Conservation (phyloP, 805 yeast genomes). For the Candida rishiriensis region DNA sequence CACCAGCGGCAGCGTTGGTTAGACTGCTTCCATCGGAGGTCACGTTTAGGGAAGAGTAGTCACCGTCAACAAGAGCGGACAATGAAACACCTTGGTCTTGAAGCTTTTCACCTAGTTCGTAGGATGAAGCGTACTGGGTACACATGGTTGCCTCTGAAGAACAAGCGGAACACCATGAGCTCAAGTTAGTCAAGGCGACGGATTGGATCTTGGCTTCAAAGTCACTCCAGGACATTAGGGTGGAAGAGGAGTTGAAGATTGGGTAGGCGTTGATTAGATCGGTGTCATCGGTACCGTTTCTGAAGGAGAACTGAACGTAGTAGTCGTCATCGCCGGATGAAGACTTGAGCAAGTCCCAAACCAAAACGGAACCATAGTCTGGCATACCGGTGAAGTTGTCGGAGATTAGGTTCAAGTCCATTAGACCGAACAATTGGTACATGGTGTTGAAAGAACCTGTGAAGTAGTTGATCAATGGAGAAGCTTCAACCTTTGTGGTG, state of each 20-base stretch:
- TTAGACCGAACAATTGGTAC: slow-evolving; percentile 35
- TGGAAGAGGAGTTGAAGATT: slow-evolving; percentile 31
- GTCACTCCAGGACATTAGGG: slow-evolving; percentile 32
- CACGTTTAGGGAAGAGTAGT: slow-evolving; percentile 21
- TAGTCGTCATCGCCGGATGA: slow-evolving; percentile 23
- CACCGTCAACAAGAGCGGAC: slow-evolving; percentile 25
- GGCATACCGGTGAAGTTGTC: slow-evolving; percentile 43
- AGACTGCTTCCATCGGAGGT: slow-evolving; percentile 15
- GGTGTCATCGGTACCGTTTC: slow-evolving; percentile 39
- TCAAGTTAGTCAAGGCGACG: slow-evolving; percentile 25
- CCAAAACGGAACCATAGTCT: slow-evolving; percentile 40
- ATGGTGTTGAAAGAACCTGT: slow-evolving; percentile 44
- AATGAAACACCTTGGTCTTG: slow-evolving; percentile 29
- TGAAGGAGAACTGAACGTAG: slow-evolving; percentile 41
- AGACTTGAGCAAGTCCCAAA: slow-evolving; percentile 38
- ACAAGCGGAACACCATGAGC: slow-evolving; percentile 40
- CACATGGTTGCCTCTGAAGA: slow-evolving; percentile 31
- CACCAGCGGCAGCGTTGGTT: slow-evolving; percentile 42
- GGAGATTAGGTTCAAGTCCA: slow-evolving; percentile 31
- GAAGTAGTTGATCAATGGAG: slow-evolving; percentile 37
- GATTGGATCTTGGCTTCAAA: slow-evolving; percentile 28
- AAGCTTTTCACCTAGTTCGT: slow-evolving; percentile 28
- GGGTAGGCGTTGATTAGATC: slow-evolving; percentile 33
- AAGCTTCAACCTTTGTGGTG: slow-evolving; percentile 30
- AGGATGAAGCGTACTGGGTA: slow-evolving; percentile 28